Conservation (phyloP, 345 rosid species). For the Schrenkiella parvula region DNA sequence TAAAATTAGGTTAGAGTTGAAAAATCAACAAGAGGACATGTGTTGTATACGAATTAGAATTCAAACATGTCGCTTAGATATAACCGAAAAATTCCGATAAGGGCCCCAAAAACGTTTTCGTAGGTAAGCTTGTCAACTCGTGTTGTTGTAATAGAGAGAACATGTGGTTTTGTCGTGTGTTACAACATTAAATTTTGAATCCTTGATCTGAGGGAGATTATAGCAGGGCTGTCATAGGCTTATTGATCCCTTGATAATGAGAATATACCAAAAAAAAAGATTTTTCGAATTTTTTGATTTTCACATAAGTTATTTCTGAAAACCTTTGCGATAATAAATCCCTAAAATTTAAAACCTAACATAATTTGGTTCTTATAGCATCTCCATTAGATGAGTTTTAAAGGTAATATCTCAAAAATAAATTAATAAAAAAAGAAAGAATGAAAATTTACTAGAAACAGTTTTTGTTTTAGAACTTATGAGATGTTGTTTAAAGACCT, state of each 20-base stretch:
- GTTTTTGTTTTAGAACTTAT: too few relatives aligned
- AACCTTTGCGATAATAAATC: too few relatives aligned
- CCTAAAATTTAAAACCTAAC: too few relatives aligned
- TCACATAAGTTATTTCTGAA: too few relatives aligned
- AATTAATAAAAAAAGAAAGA: too few relatives aligned
- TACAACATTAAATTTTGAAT: background rate
- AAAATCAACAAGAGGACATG: background rate
- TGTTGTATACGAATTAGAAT: background rate
- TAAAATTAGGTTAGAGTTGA: background rate
- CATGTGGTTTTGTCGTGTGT: conserved; percentile 1
- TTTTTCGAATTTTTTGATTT: background rate
- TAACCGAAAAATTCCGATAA: background rate
- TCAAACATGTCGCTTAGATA: background rate
- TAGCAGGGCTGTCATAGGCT: background rate
- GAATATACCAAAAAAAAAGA: too few relatives aligned
- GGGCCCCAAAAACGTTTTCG: background rate
- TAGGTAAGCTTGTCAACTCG: background rate
- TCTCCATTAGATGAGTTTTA: too few relatives aligned
- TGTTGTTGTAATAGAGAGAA: background rate
- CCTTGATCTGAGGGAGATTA: background rate
- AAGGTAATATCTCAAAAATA: too few relatives aligned
- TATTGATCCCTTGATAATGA: too few relatives aligned
- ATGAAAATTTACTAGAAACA: too few relatives aligned
- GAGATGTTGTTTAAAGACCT: too few relatives aligned
- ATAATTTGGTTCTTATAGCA: too few relatives aligned